phyloP scores from a whole-genome alignment of 2,329 filamentous ascomycete genomes.

The Phoma sp. region DNA sequence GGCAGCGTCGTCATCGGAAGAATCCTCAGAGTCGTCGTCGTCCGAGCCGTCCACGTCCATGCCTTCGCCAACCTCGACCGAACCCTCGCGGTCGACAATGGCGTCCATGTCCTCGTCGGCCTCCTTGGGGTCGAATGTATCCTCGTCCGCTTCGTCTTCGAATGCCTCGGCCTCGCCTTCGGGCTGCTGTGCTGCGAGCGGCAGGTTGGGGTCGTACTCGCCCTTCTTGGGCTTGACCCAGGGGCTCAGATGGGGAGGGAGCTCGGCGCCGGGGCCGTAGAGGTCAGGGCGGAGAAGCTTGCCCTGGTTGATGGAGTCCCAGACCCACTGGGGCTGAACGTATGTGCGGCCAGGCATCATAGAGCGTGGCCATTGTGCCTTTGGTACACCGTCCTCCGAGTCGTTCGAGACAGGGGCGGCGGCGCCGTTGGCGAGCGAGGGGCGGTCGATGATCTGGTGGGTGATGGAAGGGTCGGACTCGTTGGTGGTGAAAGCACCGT shows the following conservation, averaged over 20 bases:
- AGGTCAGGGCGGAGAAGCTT: slow-evolving; percentile 84
- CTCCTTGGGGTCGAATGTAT: slow-evolving; percentile 51
- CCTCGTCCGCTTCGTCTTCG: slow-evolving; percentile 60
- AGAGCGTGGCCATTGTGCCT: slow-evolving; percentile 62
- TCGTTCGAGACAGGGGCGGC: slow-evolving; percentile 48
- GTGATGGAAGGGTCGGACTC: slow-evolving; percentile 89
- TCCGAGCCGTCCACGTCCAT: slow-evolving; percentile 54
- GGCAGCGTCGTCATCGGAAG: slow-evolving; percentile 46
- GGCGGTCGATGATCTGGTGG: slow-evolving; percentile 94
- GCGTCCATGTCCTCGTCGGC: slow-evolving; percentile 37
- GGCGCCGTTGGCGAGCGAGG: slow-evolving; percentile 63
- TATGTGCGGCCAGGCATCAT: slow-evolving; percentile 92
- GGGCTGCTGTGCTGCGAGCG: slow-evolving; percentile 84
- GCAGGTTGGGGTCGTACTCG: slow-evolving; percentile 87
- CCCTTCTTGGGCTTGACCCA: slow-evolving; percentile 89
- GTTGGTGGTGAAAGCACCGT: slow-evolving; percentile 88
- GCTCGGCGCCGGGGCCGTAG: slow-evolving; percentile 85
- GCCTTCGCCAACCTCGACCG: slow-evolving; percentile 56
- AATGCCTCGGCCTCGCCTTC: slow-evolving; percentile 81
- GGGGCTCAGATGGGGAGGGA: slow-evolving; percentile 93
- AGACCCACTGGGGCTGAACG: slow-evolving; percentile 97
- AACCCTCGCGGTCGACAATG: slow-evolving; percentile 48
- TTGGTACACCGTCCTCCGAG: slow-evolving; percentile 61
- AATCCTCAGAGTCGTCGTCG: slow-evolving; percentile 53
- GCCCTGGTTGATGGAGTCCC: slow-evolving; percentile 94